Evolutionary conservation across 768 basidiomycete species (phyloP), one percentile per base, ranked within the genome.

Genomic region (Lentinula aciculospora): DNA sequence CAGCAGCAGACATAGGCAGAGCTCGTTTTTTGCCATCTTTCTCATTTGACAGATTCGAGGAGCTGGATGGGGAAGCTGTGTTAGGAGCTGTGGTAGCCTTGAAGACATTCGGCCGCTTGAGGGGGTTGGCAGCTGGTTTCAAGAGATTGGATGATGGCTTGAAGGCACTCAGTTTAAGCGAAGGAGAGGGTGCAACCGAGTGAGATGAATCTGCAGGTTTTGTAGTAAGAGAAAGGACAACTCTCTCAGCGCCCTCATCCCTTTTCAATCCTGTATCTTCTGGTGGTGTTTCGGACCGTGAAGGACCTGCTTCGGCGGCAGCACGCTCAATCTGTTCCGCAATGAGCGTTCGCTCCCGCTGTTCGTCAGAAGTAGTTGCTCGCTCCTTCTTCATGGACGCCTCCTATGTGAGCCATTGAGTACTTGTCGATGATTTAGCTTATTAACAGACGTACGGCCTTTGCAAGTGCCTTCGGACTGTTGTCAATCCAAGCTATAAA

Each of bases 401-500:
- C 71, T 92, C 92, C 81, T 91, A 67, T 31, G 60, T 48, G 57
- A 42, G 56, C 51, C 25, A 58, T 21, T 49, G 53, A 57, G 44
- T 31, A 13, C 63, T 57, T 21, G 39, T 36, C 62, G 61, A 51
- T 31, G 28, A 32, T 48, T 57, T 42, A 46, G 31, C 19, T 9
- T 19, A 40, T 34, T 23, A 17, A 58, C 37, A 42, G 29, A 73
- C 81, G 64, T 62, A 89, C 89, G 71, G 88, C 87, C 75, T 94
- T 93, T 7, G 91, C 92, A 32, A 99, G 77, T 1, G 97, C 94
- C 65, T 94, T 92, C 13, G 97, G 97, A 58, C 90, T 91, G 71
- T 81, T 98, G 71, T 99, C 97, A 55, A 99, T 91, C 97, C 97
- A 99, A 34, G 88, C 85, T 60, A 99, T 80, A 70, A 95, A 99